These are phyloP conservation scores for Colletotrichum lupini DNA, from an alignment of 2,329 filamentous ascomycete genomes.

Conservation along the genomic window DNA sequence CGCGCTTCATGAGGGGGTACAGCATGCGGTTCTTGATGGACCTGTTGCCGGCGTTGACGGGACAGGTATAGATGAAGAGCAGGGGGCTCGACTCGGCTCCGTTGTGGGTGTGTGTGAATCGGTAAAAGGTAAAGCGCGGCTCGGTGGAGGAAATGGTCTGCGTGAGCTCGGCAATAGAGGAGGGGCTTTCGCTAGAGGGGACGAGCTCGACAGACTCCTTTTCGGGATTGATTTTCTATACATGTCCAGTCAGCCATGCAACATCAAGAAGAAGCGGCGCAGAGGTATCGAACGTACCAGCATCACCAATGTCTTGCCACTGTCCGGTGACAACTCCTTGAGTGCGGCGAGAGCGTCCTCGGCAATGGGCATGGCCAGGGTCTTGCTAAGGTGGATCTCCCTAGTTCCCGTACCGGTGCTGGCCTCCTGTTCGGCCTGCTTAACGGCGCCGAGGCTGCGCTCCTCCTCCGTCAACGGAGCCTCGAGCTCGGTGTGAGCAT, in stretches of 20 bases:
- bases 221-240: slow-evolving; percentile 76
- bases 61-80: slow-evolving; percentile 87
- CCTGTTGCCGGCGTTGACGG: slow-evolving; percentile 71
- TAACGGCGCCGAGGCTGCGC: slow-evolving; percentile 75
- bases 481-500: slow-evolving; percentile 71
- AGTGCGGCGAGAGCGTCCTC: slow-evolving; percentile 74
- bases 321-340: slow-evolving; percentile 64
- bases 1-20: slow-evolving; percentile 78
- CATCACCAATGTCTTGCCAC: slow-evolving; percentile 68
- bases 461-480: slow-evolving; percentile 86
- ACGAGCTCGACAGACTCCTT: slow-evolving; percentile 78
- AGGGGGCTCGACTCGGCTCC: slow-evolving; percentile 67
- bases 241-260: background rate
- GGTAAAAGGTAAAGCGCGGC: slow-evolving; percentile 83
- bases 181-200: slow-evolving; percentile 59
- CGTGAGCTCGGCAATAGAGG: slow-evolving; percentile 68
- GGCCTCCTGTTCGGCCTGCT: slow-evolving; percentile 79
- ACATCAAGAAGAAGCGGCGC: background rate
- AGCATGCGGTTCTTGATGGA: slow-evolving; percentile 87
- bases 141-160: slow-evolving; percentile 72
- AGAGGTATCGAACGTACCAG: slow-evolving; percentile 57
- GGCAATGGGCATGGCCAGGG: slow-evolving; percentile 67
- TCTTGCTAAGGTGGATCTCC: slow-evolving; percentile 70
- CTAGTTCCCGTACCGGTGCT: slow-evolving; percentile 72
- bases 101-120: slow-evolving; percentile 68